Percentiles rank a stretch among this genome's conserved stretches.
Conservation (phyloP, 108 stramenopile species). For the Cyclotella choctawhatcheeana region DNA sequence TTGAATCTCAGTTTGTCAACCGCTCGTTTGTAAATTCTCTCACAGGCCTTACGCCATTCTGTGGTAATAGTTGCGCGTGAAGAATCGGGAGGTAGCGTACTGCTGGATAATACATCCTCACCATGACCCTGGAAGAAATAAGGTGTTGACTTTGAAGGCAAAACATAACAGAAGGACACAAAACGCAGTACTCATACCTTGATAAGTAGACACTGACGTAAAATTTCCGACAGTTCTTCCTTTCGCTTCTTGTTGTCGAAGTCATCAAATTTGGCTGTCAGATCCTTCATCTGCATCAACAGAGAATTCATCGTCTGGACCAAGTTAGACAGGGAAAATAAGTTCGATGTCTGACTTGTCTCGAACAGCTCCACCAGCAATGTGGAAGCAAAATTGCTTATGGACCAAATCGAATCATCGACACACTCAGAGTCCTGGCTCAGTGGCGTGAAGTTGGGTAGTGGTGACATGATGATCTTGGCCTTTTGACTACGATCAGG, state of each 20-base stretch:
- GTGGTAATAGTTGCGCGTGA: slow-evolving; percentile 30
- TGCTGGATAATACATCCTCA: slow-evolving; percentile 54
- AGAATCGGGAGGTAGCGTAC: slow-evolving; percentile 14
- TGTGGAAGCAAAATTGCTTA: slow-evolving; percentile 43
- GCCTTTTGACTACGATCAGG: slow-evolving; percentile 9
- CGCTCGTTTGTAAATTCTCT: slow-evolving; percentile 78
- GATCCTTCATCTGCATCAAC: slow-evolving; percentile 34
- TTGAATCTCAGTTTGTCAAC: slow-evolving; percentile 38
- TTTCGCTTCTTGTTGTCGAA: slow-evolving; percentile 13
- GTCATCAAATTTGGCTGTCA: neutral
- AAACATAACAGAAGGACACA: slow-evolving; percentile 8
- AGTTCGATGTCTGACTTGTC: neutral
- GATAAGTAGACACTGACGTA: slow-evolving; percentile 46
- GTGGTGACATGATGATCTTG: slow-evolving; percentile 31
- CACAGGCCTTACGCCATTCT: slow-evolving; percentile 81
- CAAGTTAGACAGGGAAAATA: slow-evolving; percentile 23
- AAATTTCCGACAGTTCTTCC: slow-evolving; percentile 24
- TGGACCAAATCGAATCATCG: slow-evolving; percentile 41
- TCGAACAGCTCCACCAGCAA: slow-evolving; percentile 36
- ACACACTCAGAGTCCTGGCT: neutral
- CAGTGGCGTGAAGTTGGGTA: slow-evolving; percentile 31
- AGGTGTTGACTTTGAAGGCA: no score
- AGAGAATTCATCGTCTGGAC: slow-evolving; percentile 30
- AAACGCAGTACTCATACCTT: slow-evolving; percentile 38
- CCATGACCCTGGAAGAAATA: slow-evolving; percentile 56